Base-by-base conservation (phyloP, 805 yeast species). In the Sugiyamaella marilandica region DNA sequence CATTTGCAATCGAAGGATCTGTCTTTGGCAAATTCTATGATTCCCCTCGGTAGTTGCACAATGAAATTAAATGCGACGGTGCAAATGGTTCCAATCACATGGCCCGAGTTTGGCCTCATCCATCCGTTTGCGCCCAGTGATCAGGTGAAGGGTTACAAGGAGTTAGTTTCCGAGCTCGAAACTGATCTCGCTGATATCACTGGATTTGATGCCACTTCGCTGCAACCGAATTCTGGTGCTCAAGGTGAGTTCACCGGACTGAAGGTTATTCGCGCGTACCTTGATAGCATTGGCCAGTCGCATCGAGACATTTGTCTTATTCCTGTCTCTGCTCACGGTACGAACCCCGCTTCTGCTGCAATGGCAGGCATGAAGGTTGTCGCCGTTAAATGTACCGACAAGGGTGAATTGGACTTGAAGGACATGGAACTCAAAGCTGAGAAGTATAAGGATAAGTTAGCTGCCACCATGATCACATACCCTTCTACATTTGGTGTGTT, bases 211-310 rank as follows among this genome's bases (percentile, higher is more conserved):
- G 92, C 87, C 39, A 85, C 95, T 18, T 87, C 97, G 2, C 74
- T 88, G 55, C 95, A 89, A 84, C 99, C 99, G 57, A 94, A 94
- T 68, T 88, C 97, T 37, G 99, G 99, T 60, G 98, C 99, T 37
- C 97, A 92, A 71, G 99, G 99, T 70, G 99, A 94, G 71, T 94
- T 86, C 72, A 81, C 98, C 13, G 99, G 99, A 29, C 76, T 94
- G 55, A 81, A 95, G 55, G 89, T 90, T 44, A 92, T 94, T 60
- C 79, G 83, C 60, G 80, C 85, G 36, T 94, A 87, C 67, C 80
- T 87, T 60, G 80, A 82, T 56, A 73, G 84, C 18, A 76, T 74
- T 44, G 95, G 94, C 41, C 84, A 90, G 65, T 70, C 77, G 14
- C 73, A 82, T 54, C 80, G 99, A 66, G 82, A 90, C 68, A 78